Base-by-base conservation (phyloP, 2,329 filamentous ascomycete genomes). In the Gaeumannomyces tritici region DNA sequence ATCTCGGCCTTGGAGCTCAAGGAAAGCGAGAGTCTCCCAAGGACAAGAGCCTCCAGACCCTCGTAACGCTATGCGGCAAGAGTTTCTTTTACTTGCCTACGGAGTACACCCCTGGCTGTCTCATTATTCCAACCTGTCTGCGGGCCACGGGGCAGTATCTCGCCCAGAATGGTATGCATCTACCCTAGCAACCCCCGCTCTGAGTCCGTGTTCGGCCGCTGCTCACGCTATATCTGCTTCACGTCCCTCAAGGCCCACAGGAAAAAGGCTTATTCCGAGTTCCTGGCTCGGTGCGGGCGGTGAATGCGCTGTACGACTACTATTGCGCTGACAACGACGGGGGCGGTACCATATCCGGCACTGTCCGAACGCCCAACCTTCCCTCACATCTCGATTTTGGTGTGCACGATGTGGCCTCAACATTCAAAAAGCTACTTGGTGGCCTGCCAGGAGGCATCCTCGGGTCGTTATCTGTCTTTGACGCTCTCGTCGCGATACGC, bases 141-240 rank as follows among this genome's bases (percentile, higher is more conserved):
- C 83, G 86, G 57, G 86, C 87, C 12, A 85, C 83, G 11, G 85
- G 83, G n/a, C 83, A 88, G 65, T 80, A 85, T 69, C 77, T 89
- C 12, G 77, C 85, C 3, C 82, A 87, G 59, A 74, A 88, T 70
- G 82, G 83, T 84, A 69, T 69, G 76, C 42, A 21, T n/a, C 51
- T 13, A 15, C 12, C 24, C 58, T 18, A 11, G 29, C 35, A 42
- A 6, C 15, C 35, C 35, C 4, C 35, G 18, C 15, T 42, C 35
- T 18, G 15, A 1, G 3, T 42, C 35, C 18, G 18, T 42, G 35
- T 42, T 42, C 13, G 35, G 15, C 12, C 18, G 35, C 35, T 42
- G 3, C 15, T 42, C 5, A 42, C 33, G 24, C 26, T 28, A 1
- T 26, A 6, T 11, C 24, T 26, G 26, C 15, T 56, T 26, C 55